Conservation (phyloP, 2,329 filamentous ascomycete genomes). For the Zasmidium angulare region DNA sequence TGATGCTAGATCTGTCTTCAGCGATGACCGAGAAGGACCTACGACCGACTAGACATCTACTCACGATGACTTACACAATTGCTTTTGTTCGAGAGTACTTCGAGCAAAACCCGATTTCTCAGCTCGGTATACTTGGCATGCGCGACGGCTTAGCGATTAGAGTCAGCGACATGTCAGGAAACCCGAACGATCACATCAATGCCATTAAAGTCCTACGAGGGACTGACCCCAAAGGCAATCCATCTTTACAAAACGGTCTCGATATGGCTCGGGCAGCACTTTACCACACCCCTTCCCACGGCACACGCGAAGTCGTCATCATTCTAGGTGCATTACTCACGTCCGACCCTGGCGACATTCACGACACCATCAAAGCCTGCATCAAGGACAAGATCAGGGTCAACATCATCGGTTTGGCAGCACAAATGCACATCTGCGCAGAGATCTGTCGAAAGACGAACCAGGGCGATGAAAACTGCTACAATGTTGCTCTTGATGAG, state of each 20-base stretch:
- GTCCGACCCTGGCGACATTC: conserved; percentile 91
- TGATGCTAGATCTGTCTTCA: conserved; percentile 87
- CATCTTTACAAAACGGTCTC: conserved; percentile 81
- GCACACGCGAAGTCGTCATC: conserved; percentile 88
- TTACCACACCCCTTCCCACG: conserved; percentile 91
- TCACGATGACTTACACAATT: conserved; percentile 77
- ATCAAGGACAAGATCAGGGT: conserved; percentile 82
- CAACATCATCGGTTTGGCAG: conserved; percentile 84
- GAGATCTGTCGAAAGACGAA: conserved; percentile 90
- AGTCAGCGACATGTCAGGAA: conserved; percentile 87
- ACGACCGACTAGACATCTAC: conserved; percentile 79
- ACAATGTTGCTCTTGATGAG: conserved; percentile 83
- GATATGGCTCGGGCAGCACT: conserved; percentile 91
- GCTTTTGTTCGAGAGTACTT: conserved; percentile 94
- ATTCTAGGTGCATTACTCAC: conserved; percentile 89
- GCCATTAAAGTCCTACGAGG: conserved; percentile 61
- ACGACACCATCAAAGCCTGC: conserved; percentile 79
- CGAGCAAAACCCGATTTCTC: conserved; percentile 97
- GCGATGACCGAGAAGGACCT: conserved; percentile 96
- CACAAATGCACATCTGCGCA: conserved; percentile 86
- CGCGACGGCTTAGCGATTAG: conserved; percentile 83
- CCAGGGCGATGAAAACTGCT: conserved; percentile 70
- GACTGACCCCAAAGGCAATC: conserved; percentile 51
- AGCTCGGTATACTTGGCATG: conserved; percentile 90
- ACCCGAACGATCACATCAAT: conserved; percentile 82